Evolutionary conservation across 2,329 filamentous ascomycete species (phyloP).

Genomic region (Polychaeton citri): DNA sequence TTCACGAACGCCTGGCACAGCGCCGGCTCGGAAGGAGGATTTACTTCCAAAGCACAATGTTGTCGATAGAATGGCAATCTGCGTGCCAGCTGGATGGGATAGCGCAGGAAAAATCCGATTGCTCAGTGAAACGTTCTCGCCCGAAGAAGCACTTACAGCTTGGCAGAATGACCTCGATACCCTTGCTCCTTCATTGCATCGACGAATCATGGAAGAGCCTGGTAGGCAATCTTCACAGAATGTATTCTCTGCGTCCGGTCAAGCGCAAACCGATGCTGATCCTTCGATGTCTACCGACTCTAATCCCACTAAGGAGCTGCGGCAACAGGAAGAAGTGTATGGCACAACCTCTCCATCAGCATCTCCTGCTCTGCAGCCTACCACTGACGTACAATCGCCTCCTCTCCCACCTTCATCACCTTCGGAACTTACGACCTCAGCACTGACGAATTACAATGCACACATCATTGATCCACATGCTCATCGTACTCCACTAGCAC

Average conservation of each 20-base stretch:
- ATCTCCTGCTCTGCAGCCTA: slow-evolving; percentile 7
- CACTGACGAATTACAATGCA: slow-evolving; percentile 17
- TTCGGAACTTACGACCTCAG: slow-evolving; percentile 6
- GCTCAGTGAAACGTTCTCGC: slow-evolving; percentile 79
- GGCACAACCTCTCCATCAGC: slow-evolving; percentile 6
- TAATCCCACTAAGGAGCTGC: slow-evolving; percentile 4
- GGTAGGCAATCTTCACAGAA: slow-evolving; percentile 30
- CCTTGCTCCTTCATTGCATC: slow-evolving; percentile 44
- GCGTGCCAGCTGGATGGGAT: slow-evolving; percentile 95
- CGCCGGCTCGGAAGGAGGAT: slow-evolving; percentile 42
- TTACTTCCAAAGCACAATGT: slow-evolving; percentile 55
- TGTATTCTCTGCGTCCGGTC: slow-evolving; percentile 7
- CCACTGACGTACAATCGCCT: not conserved
- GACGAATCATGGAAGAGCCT: slow-evolving; percentile 28
- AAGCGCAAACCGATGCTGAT: slow-evolving; percentile 4
- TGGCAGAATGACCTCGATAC: slow-evolving; percentile 41
- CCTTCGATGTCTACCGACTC: not conserved
- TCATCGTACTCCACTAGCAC: slow-evolving; percentile 13
- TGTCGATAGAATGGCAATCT: slow-evolving; percentile 62
- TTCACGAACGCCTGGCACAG: slow-evolving; percentile 47
- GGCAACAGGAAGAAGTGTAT: slow-evolving; percentile 6
- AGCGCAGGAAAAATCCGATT: slow-evolving; percentile 96
- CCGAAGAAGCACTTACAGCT: slow-evolving; percentile 68
- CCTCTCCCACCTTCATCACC: not conserved
- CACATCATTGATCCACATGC: slow-evolving; percentile 20